Percentiles rank a stretch among this genome's conserved stretches.
These are phyloP conservation scores for Colletotrichum orbiculare DNA, from an alignment of 2,329 filamentous ascomycete genomes.

Conservation along the genomic window DNA sequence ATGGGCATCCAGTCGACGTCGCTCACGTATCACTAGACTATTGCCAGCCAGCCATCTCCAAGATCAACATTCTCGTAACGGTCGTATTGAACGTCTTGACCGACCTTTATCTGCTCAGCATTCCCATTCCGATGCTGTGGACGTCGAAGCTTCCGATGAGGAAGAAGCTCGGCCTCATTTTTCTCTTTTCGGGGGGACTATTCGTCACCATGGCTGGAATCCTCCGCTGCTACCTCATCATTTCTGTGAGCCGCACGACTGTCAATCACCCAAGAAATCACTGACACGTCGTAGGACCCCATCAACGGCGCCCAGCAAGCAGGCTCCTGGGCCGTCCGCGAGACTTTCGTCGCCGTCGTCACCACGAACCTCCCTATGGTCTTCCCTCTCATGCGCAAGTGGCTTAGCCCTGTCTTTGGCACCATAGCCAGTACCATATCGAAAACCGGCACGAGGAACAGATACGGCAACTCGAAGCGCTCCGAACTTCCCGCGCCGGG, in stretches of 20 bases:
- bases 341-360: constrained; percentile 37
- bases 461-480: constrained; percentile 19
- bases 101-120: constrained; percentile 38
- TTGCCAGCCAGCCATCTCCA: constrained; percentile 38
- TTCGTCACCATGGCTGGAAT: constrained; percentile 54
- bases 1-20: accelerated
- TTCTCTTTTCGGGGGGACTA: constrained; percentile 53
- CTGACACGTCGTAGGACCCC: constrained; percentile 23
- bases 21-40: constrained; percentile 50
- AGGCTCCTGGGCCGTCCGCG: constrained; percentile 38
- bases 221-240: constrained; percentile 46
- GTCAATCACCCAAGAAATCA: neutral
- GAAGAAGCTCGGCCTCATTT: constrained; percentile 49
- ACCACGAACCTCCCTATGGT: constrained; percentile 38
- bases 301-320: constrained; percentile 30
- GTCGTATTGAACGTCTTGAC: constrained; percentile 38
- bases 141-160: constrained; percentile 40
- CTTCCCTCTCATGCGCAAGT: constrained; percentile 25
- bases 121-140: constrained; percentile 42
- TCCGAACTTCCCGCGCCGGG: constrained; percentile 23
- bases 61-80: constrained; percentile 35
- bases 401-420: constrained; percentile 30
- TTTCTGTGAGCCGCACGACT: constrained; percentile 39
- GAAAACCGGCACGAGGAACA: constrained; percentile 15
- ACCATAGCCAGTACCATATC: constrained; percentile 19